phyloP scores from a whole-genome alignment of 2,329 filamentous ascomycete genomes.

The Hansfordia pulvinata region DNA sequence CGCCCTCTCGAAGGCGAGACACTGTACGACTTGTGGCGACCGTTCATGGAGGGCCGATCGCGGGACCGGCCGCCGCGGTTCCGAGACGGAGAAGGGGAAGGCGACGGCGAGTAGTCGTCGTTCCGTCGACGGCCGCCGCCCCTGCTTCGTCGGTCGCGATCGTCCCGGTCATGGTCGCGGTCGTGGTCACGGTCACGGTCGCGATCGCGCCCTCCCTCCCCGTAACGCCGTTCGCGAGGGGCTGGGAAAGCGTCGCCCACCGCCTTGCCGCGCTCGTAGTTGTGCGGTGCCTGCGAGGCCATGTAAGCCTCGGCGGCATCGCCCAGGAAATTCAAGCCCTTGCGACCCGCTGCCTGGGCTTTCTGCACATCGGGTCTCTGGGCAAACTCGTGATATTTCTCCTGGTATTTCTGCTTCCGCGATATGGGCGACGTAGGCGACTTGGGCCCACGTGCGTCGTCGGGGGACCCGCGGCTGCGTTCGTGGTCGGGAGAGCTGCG shows the following conservation, averaged over 20 bases:
- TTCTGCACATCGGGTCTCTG: constrained; percentile 12
- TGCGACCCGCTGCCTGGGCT: constrained; percentile 11
- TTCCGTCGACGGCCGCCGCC: constrained; percentile 1
- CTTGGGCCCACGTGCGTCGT: constrained; percentile 4
- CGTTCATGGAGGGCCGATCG: not conserved
- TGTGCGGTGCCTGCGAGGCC: constrained; percentile 13
- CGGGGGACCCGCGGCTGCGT: not conserved
- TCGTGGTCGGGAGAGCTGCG: not conserved
- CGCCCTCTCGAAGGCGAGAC: too few relatives aligned
- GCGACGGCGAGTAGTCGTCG: constrained; percentile 1
- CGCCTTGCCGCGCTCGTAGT: too few relatives aligned
- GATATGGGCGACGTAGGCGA: constrained; percentile 3
- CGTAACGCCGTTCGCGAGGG: constrained; percentile 7
- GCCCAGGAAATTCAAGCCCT: constrained; percentile 12
- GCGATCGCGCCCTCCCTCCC: constrained; percentile 2
- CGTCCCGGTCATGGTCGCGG: constrained; percentile 1
- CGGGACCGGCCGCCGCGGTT: not conserved
- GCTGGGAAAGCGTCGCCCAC: constrained; percentile 3
- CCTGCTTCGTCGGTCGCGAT: not conserved
- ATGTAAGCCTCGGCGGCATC: constrained; percentile 16
- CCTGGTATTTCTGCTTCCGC: constrained; percentile 3
- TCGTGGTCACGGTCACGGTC: constrained; percentile 2
- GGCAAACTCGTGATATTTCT: constrained; percentile 8
- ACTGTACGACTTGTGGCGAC: not conserved
- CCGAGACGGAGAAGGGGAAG: constrained; percentile 6